Evolutionary conservation across 176 grass and related monocot genomes (phyloP).

Genomic region (Bolboschoenus planiculmis): DNA sequence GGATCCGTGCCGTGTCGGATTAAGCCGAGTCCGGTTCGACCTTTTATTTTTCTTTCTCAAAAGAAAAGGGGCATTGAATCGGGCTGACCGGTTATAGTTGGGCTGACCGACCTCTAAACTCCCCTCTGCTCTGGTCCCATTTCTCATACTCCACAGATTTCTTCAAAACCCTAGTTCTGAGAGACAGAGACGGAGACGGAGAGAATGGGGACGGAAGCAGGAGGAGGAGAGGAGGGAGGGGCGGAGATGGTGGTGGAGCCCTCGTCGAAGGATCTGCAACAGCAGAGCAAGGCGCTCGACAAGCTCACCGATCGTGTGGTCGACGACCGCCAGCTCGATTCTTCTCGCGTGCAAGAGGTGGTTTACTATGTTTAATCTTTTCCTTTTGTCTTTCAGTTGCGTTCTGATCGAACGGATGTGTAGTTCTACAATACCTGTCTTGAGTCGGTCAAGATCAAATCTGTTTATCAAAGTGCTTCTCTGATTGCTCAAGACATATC

Average conservation of each 20-base stretch:
- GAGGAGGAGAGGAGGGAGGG: slow-evolving; percentile 33
- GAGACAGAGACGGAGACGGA: neutral
- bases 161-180: slow-evolving; percentile 11
- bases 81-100: neutral
- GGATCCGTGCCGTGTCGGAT: no score
- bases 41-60: neutral
- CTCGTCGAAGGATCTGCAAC: slow-evolving; percentile 77
- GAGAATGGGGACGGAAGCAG: slow-evolving; percentile 22
- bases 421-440: no score
- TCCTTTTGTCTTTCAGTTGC: neutral
- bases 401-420: neutral
- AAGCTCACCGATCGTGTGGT: slow-evolving; percentile 95
- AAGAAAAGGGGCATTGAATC: no score
- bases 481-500: no score
- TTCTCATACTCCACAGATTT: neutral
- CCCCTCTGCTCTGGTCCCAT: neutral
- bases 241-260: slow-evolving; percentile 23
- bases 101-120: neutral
- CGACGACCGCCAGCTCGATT: slow-evolving; percentile 97
- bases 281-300: slow-evolving; percentile 99
- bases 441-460: no score
- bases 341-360: slow-evolving; percentile 84
- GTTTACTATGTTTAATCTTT: neutral
- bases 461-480: no score
- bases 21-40: neutral